Conservation (phyloP, 164 flowering plant genomes). For the Vitis labrusca region DNA sequence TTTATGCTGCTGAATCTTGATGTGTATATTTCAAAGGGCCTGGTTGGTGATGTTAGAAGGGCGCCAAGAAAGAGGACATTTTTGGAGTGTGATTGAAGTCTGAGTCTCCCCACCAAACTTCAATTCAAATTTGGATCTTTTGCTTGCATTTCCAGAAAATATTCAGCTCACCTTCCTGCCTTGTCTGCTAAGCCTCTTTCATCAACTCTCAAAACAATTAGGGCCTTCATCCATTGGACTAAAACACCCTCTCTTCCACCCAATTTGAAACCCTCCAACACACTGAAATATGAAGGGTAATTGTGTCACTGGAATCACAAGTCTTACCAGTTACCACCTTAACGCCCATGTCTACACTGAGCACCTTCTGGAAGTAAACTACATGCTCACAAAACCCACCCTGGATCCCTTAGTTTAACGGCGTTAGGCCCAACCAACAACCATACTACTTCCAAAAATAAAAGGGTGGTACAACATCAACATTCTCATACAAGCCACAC, state of each 20-base stretch:
- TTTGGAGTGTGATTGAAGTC: slow-evolving; percentile 24
- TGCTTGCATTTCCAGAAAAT: slow-evolving; percentile 50
- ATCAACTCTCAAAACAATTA: not conserved
- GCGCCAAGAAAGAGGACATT: not conserved
- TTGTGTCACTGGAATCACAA: not conserved
- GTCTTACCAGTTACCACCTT: not conserved
- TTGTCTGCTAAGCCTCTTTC: slow-evolving; percentile 33
- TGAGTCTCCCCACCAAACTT: slow-evolving; percentile 31
- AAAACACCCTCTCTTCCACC: slow-evolving; percentile 2
- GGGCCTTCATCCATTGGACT: not conserved
- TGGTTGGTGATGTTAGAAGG: slow-evolving; percentile 16
- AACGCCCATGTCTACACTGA: slow-evolving; percentile 18
- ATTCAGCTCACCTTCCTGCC: slow-evolving; percentile 48
- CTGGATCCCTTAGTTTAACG: not conserved
- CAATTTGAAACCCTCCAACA: too few species aligned
- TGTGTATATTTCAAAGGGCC: not conserved
- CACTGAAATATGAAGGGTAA: not conserved
- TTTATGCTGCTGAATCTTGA: not conserved
- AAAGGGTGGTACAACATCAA: slow-evolving; percentile 14
- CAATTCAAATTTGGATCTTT: slow-evolving; percentile 28
- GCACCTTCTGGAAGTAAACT: slow-evolving; percentile 15
- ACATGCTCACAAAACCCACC: too few species aligned
- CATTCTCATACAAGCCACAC: slow-evolving; percentile 32
- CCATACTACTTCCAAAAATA: slow-evolving; percentile 21
- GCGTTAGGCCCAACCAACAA: slow-evolving; percentile 22